Evolutionary conservation across 2,329 filamentous ascomycete species (phyloP), one percentile per base, ranked within the genome.

Genomic region (Clarireedia hainanense): DNA sequence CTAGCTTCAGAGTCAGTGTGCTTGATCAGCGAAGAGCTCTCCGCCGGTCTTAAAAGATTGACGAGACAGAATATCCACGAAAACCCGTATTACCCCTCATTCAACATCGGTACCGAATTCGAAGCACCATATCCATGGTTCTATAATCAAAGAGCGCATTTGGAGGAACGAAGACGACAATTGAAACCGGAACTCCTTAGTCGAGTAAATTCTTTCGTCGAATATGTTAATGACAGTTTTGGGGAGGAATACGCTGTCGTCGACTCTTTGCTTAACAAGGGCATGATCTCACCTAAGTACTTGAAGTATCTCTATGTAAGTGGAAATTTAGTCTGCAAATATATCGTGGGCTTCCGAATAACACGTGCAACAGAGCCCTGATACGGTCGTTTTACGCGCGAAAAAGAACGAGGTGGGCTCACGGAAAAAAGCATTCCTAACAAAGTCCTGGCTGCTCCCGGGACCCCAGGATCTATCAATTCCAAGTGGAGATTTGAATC

Each of bases 121-220:
- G 26, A 43, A 6, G 52, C 52, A 36, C 52, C 52, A 24, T 55
- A 55, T 45, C 52, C 47, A 43, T 55, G 52, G 52, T 55, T 55
- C 36, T 55, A 55, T 5, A 46, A 55, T 27, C 52, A 55, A 20
- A 55, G 52, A 50, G 52, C 52, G 17, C 37, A 46, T 12, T 42
- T 55, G 39, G 52, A 55, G 40, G 52, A 55, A 6, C 52, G 52
- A 20, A 50, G 52, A 50, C 46, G 52, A 6, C 52, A 55, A 9
- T 5, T 55, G 6, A 55, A 55, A 43, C 52, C 52, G 12, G 52
- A 55, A 30, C 52, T 55, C 14, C 49, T 55, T 15, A 36, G 46
- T 43, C 52, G 46, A 26, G 52, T 55, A 24, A 55, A 55, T 23
- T 55, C 52, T 1, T 55, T 55, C 36, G 52, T 55, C 7, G 52